These are phyloP conservation scores for Trypethelium eluteriae DNA, from an alignment of 495 filamentous ascomycete species.

Conservation along the genomic window DNA sequence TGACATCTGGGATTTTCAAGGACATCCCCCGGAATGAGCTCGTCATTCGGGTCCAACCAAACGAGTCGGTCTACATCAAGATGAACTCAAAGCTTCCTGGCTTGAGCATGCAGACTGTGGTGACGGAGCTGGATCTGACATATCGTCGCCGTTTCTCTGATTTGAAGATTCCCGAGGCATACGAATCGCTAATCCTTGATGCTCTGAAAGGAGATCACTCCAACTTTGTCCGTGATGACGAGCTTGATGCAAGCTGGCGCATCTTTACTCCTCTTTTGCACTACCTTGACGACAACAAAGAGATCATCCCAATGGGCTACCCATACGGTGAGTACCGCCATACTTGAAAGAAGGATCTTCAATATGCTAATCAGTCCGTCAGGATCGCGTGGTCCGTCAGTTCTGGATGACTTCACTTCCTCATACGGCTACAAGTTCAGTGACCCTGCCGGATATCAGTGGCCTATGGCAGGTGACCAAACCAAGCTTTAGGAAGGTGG, in stretches of 20 bases:
- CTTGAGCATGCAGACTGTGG: constrained; percentile 98
- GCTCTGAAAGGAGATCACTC: constrained; percentile 98
- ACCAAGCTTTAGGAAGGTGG: constrained; percentile 59
- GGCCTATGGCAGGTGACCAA: constrained; percentile 61
- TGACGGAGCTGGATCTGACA: constrained; percentile 96
- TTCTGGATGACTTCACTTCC: constrained; percentile 95
- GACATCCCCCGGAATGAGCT: constrained; percentile 99
- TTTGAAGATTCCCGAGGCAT: constrained; percentile 98
- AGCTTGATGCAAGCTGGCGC: constrained; percentile 96
- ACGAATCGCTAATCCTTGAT: constrained; percentile 95
- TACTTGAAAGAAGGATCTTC: constrained; percentile 9
- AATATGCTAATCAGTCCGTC: constrained; percentile 18
- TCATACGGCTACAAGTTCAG: constrained; percentile 99
- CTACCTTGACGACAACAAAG: constrained; percentile 97
- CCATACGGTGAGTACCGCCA: constrained; percentile 72
- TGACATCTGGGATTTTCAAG: constrained; percentile 99
- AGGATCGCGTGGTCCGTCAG: constrained; percentile 94
- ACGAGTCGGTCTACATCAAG: constrained; percentile 99
- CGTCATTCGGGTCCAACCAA: constrained; percentile 98
- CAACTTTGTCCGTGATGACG: constrained; percentile 99
- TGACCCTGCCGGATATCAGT: constrained; percentile 92
- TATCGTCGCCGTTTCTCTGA: constrained; percentile 98
- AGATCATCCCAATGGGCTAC: constrained; percentile 99
- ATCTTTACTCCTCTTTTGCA: constrained; percentile 96
- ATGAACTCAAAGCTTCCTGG: constrained; percentile 99